These are phyloP conservation scores for Neurospora crassa DNA, from an alignment of 2,329 filamentous ascomycete genomes.

Conservation along the genomic window DNA sequence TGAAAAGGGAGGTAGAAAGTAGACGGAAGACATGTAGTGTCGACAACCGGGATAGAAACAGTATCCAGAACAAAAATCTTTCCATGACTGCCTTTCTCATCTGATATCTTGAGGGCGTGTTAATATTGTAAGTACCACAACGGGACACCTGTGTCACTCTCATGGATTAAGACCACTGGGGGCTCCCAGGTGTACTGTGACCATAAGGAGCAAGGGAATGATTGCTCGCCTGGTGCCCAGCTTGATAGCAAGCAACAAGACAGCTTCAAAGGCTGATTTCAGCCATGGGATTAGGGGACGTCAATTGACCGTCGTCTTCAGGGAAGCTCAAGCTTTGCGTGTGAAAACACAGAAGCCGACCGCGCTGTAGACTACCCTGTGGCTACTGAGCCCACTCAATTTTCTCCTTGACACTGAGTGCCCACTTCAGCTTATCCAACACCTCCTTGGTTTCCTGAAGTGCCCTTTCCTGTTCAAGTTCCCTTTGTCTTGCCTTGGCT, in stretches of 20 bases:
- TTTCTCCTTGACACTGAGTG: slow-evolving; percentile 56
- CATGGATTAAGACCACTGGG: neutral
- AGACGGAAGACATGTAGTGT: neutral
- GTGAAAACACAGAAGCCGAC: neutral
- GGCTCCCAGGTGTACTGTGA: neutral
- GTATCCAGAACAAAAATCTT: neutral
- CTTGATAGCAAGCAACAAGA: neutral
- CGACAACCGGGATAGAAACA: neutral
- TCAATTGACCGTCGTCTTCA: neutral
- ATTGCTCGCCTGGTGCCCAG: neutral
- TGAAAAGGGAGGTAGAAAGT: neutral
- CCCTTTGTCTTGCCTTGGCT: slow-evolving; percentile 43
- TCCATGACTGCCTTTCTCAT: neutral
- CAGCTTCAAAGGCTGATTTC: neutral
- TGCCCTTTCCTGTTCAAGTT: slow-evolving; percentile 50
- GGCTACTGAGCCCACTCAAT: slow-evolving; percentile 42
- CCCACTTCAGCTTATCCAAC: slow-evolving; percentile 64
- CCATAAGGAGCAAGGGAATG: neutral
- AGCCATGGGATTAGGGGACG: neutral
- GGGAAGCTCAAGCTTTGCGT: neutral
- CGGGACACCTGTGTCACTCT: neutral
- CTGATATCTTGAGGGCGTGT: neutral
- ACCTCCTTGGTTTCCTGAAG: slow-evolving; percentile 50
- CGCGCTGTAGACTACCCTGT: slow-evolving; percentile 9
- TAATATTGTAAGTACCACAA: neutral